These are phyloP conservation scores for Posidonia oceanica DNA, from an alignment of 116 monocot species.

Conservation along the genomic window DNA sequence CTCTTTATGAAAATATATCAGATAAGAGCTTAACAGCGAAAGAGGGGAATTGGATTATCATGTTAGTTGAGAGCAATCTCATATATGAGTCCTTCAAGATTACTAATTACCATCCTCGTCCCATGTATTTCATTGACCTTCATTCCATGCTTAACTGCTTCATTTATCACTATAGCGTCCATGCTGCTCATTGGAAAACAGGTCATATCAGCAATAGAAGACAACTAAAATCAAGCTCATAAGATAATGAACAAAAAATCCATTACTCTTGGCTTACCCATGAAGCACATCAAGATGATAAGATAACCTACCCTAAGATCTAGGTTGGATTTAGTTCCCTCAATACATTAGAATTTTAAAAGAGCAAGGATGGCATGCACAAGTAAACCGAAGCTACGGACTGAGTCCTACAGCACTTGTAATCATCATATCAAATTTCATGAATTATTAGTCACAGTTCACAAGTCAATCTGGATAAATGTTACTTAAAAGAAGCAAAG, in stretches of 20 bases:
- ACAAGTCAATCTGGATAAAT: too few relatives aligned
- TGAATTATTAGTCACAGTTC: too few relatives aligned
- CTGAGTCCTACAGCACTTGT: too few relatives aligned
- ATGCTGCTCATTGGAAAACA: slow-evolving; percentile 31
- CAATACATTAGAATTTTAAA: too few relatives aligned
- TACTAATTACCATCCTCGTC: slow-evolving; percentile 52
- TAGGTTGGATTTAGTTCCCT: too few relatives aligned
- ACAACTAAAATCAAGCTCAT: background rate
- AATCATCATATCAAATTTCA: too few relatives aligned
- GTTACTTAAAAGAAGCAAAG: too few relatives aligned
- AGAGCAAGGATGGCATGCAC: too few relatives aligned
- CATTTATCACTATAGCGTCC: slow-evolving; percentile 66
- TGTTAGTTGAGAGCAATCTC: slow-evolving; percentile 47
- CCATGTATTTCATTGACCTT: slow-evolving; percentile 49
- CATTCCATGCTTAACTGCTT: slow-evolving; percentile 62
- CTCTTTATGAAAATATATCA: too few relatives aligned
- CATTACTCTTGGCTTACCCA: background rate
- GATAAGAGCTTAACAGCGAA: background rate
- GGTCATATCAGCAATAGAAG: background rate
- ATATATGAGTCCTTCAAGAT: slow-evolving; percentile 80
- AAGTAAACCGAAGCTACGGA: too few relatives aligned
- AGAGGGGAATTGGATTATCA: background rate
- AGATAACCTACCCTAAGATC: too few relatives aligned
- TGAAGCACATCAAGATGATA: too few relatives aligned
- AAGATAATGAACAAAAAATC: background rate